Evolutionary conservation across 148 eudicot species (phyloP), one percentile per base, ranked within the genome.

Genomic region (Fagopyrum homotropicum): DNA sequence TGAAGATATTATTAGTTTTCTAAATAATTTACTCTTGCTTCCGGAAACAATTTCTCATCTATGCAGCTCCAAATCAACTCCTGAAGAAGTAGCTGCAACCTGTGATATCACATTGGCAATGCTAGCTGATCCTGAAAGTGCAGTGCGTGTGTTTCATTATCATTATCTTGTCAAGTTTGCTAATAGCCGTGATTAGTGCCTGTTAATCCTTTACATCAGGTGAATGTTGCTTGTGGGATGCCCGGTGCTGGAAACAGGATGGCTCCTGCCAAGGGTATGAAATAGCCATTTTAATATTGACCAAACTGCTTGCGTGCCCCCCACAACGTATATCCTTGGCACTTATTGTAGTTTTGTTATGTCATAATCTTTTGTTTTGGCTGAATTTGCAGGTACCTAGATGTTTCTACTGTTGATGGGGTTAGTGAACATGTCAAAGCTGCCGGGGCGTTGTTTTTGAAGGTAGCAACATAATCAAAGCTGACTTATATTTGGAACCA

Each of bases 81-180:
- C 98, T 5, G 85, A 86, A 78, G 98, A 92, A 87, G 98, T 95
- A 50, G 93, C 96, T 40, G 92, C 93, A 69, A 82, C 93, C 66
- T 95, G 96, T 81, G 97, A 95, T 80, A 88, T 95, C 77, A 95
- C 98, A 77, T 88, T 95, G 78, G 96, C 98, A 80, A 95, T 95
- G 96, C 90, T 95, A 83, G 98, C 98, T 17, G 97, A 95, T 84
- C 98, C 98, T 64, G 88, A 95, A 80, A 95, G 96, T 88, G 98
- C 96, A 81, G 98, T 95, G 90, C 81, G 97, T 89, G 82, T 84
- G 80, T 75, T 79, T 79, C 54, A 55, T 77, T 74, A 57, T 55
- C 72, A 26, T 81, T 74, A 80, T 57, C 77, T 70, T 76, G 57
- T 50, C 9, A 45, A 14, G 15, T 66, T 75, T 61, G 30, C 7